Evolutionary conservation across 176 grass and related monocot genomes (phyloP).

Genomic region (Oryza glaberrima): DNA sequence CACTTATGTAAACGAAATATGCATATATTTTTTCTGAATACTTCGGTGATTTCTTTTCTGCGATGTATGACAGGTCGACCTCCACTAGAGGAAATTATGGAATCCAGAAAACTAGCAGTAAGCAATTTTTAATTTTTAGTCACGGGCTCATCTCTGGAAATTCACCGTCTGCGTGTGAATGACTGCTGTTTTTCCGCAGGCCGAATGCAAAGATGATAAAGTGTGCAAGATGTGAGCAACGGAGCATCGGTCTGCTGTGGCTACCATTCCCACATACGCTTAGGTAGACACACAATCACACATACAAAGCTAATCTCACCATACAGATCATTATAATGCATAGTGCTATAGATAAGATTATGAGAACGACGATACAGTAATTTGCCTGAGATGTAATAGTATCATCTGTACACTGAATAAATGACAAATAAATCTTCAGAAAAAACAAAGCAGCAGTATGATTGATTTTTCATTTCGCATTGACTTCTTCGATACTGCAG

Average conservation of each 20-base stretch:
- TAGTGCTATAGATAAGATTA: neutral
- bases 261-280: neutral
- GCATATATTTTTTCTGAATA: neutral
- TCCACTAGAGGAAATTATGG: slow-evolving; percentile 68
- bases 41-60: neutral
- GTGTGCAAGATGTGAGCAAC: slow-evolving; percentile 62
- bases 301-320: neutral
- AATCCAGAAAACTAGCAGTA: slow-evolving; percentile 42
- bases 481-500: neutral
- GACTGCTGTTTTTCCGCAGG: slow-evolving; percentile 29
- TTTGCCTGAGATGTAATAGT: neutral
- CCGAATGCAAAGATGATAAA: slow-evolving; percentile 68
- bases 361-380: neutral
- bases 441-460: neutral
- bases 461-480: neutral
- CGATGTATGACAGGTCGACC: slow-evolving; percentile 72
- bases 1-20: neutral
- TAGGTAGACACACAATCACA: slow-evolving; percentile 22
- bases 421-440: neutral
- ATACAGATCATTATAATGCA: neutral
- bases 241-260: neutral
- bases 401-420: neutral
- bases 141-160: neutral
- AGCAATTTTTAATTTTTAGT: neutral
- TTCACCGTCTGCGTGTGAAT: neutral